Base-by-base conservation (phyloP, 306 rosid genomes). In the Prunus mira region DNA sequence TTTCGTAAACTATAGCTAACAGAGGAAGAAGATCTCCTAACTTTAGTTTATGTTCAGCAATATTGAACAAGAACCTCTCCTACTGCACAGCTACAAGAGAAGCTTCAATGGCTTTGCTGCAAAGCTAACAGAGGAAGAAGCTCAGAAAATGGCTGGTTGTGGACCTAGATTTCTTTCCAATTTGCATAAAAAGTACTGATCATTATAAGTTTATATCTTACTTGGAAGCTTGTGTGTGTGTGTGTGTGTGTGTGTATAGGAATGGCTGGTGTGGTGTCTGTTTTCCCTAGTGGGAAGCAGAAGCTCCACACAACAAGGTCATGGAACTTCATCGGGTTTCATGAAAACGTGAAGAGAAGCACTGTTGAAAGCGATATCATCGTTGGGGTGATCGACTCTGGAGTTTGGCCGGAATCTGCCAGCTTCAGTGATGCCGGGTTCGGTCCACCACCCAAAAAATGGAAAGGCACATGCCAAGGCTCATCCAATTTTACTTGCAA, bases 281-380 rank as follows among this genome's bases (percentile, higher is more conserved):
- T 88, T 20, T 87, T 89, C 64, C 87, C 81, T 8, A 82, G 45
- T 47, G 18, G 12, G 79, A 77, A 74, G 63, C 61, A 28, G 24
- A 50, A 75, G 12, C 87, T 79, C 17, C 91, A 76, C 0, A 90
- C 92, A 24, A 90, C 95, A 69, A 84, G 58, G 73, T 90, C 90
- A 2, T 90, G 90, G 90, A 85, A 90, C 64, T 90, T 90, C 73
- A 32, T 90, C 72, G 95, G 90, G 5, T 82, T 90, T 41, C 74
- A 84, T 0, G 18, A 30, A 27, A 27, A 22, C 8, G 70, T 15
- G 10, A n/a, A 67, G 41, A 78, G 81, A 81, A 18, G n/a, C 27
- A 1, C 10, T 1, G 5, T 27, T 0, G 89, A 90, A 78, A 83
- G 85, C 45, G 64, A 86, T 63, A 65, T 86, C 71, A 82, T 89